phyloP scores from a whole-genome alignment of 352 stramenopile species.

The Phytophthora fragariae region DNA sequence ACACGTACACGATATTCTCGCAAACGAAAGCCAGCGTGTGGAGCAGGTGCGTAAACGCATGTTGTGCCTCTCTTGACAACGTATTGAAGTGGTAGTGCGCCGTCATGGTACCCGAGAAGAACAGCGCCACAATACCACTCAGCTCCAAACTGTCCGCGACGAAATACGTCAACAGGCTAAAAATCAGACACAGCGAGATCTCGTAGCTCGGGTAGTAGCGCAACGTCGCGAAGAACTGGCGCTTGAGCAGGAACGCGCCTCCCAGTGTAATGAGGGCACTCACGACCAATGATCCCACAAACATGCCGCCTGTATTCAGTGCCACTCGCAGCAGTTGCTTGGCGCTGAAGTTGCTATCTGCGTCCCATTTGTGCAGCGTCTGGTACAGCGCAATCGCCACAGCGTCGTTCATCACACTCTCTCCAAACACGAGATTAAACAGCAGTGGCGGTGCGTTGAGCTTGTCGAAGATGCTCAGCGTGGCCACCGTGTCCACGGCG shows the following conservation, averaged over 20 bases:
- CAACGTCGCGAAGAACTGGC: slow-evolving; percentile 71
- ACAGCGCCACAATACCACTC: slow-evolving; percentile 94
- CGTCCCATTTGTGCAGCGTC: slow-evolving; percentile 90
- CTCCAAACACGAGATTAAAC: slow-evolving; percentile 96
- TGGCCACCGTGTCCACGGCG: slow-evolving; percentile 94
- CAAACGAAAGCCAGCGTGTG: slow-evolving; percentile 84
- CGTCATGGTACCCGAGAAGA: slow-evolving; percentile 93
- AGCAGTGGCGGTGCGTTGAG: slow-evolving; percentile 87
- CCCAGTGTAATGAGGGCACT: slow-evolving; percentile 74
- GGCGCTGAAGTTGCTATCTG: slow-evolving; percentile 69
- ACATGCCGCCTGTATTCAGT: slow-evolving; percentile 79
- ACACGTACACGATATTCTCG: slow-evolving; percentile 88
- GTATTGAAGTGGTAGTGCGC: slow-evolving; percentile 91
- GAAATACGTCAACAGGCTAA: slow-evolving; percentile 89
- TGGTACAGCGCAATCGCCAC: slow-evolving; percentile 95
- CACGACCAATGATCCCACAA: slow-evolving; percentile 78
- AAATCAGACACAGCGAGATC: slow-evolving; percentile 88
- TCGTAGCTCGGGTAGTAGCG: slow-evolving; percentile 88
- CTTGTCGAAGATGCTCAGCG: slow-evolving; percentile 93
- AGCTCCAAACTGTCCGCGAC: slow-evolving; percentile 80
- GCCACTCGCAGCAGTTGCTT: slow-evolving; percentile 71
- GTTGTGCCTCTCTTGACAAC: slow-evolving; percentile 80
- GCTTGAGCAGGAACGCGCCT: slow-evolving; percentile 83
- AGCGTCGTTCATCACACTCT: slow-evolving; percentile 95
- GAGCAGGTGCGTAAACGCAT: slow-evolving; percentile 87